These are phyloP conservation scores for Fusarium sp. DNA, from an alignment of 2,329 filamentous ascomycete genomes.

Conservation along the genomic window DNA sequence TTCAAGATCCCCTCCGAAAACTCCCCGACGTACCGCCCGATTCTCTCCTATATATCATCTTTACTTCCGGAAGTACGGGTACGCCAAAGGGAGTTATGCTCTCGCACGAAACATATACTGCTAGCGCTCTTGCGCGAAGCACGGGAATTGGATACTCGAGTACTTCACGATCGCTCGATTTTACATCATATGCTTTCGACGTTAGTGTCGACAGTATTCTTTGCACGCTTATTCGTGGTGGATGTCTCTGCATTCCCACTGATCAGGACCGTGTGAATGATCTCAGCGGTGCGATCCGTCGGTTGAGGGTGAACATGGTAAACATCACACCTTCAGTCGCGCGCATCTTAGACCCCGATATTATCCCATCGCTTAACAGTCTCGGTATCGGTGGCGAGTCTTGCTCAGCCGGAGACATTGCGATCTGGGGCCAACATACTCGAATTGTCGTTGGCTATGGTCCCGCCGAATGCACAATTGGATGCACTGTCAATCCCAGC, in stretches of 20 bases:
- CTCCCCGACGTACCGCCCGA: conserved; percentile 52
- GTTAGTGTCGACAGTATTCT: conserved; percentile 63
- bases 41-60: conserved; percentile 64
- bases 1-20: conserved; percentile 16
- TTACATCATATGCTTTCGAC: conserved; percentile 62
- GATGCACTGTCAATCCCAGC: conserved; percentile 57
- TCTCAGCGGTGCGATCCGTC: conserved; percentile 54
- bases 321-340: conserved; percentile 60
- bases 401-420: conserved; percentile 60
- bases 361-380: conserved; percentile 56
- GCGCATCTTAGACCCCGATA: conserved; percentile 54
- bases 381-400: conserved; percentile 61
- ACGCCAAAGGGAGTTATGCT: conserved; percentile 69
- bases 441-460: conserved; percentile 62
- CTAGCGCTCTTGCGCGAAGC: conserved; percentile 43
- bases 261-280: conserved; percentile 62
- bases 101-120: conserved; percentile 57
- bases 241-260: conserved; percentile 62
- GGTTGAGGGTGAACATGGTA: conserved; percentile 56
- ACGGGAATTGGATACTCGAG: conserved; percentile 51
- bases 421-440: conserved; percentile 55
- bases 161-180: conserved; percentile 55
- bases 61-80: conserved; percentile 71
- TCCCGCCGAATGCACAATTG: conserved; percentile 63
- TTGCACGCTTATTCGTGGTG: conserved; percentile 58